These are phyloP conservation scores for Insectozyma bohioensis DNA, from an alignment of 1,139 yeast species.

Conservation along the genomic window DNA sequence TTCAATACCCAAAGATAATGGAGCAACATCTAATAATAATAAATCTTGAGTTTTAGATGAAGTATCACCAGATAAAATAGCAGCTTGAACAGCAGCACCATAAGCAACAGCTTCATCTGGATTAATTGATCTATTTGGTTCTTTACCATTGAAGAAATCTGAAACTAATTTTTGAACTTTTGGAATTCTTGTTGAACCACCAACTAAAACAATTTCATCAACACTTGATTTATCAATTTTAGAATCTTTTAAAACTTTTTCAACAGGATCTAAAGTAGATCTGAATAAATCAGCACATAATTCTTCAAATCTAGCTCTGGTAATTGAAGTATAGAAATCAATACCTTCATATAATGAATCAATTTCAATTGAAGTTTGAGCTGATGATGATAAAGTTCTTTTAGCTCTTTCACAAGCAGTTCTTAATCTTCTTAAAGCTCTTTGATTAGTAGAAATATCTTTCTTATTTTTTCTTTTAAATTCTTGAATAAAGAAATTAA, in stretches of 20 bases:
- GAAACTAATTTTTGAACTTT: conserved; percentile 95
- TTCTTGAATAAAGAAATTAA: conserved; percentile 84
- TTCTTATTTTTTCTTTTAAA: conserved; percentile 96
- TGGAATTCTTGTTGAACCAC: conserved; percentile 99
- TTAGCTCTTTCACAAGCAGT: conserved; percentile 99
- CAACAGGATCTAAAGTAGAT: conserved; percentile 95
- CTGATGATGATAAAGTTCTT: conserved; percentile 96
- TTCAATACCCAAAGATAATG: conserved; percentile 94
- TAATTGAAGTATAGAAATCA: conserved; percentile 92
- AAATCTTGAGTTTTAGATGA: conserved; percentile 76
- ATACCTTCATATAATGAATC: conserved; percentile 96
- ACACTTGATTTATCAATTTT: conserved; percentile 85
- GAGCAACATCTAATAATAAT: conserved; percentile 86
- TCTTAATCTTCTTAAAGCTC: conserved; percentile 97
- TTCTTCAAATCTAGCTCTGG: conserved; percentile 99
- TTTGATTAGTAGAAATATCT: conserved; percentile 86
- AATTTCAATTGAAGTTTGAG: conserved; percentile 94
- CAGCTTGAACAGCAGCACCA: conserved; percentile 99
- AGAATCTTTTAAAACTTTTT: conserved; percentile 94
- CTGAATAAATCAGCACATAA: conserved; percentile 94
- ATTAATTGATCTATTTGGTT: conserved; percentile 92
- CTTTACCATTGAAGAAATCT: conserved; percentile 97
- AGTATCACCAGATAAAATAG: conserved; percentile 66
- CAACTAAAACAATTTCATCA: conserved; percentile 94
- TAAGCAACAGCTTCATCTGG: conserved; percentile 99